These are phyloP conservation scores for Anthostomella pinea DNA, from an alignment of 2,329 filamentous ascomycete genomes.

Conservation along the genomic window DNA sequence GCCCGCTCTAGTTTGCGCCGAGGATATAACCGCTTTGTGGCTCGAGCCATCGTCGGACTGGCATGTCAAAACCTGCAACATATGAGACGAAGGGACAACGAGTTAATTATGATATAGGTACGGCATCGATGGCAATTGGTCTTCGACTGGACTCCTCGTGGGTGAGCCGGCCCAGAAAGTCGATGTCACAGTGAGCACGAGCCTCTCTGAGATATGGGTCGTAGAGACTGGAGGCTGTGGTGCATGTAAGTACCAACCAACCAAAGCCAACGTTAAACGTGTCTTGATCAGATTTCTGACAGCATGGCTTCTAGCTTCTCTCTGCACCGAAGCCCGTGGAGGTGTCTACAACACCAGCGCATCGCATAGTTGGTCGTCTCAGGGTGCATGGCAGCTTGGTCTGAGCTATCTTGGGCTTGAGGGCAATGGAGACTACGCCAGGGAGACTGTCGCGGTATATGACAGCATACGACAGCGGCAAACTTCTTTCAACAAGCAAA, in stretches of 20 bases:
- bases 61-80: constrained; percentile 21
- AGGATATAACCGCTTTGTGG: constrained; percentile 26
- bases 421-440: constrained; percentile 64
- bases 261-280: no score
- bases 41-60: constrained; percentile 32
- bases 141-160: constrained; percentile 59
- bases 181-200: constrained; percentile 62
- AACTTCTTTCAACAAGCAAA: constrained; percentile 42
- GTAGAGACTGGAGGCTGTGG: constrained; percentile 57
- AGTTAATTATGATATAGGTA: constrained; percentile 29
- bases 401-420: constrained; percentile 55
- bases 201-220: constrained; percentile 69
- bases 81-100: constrained; percentile 2
- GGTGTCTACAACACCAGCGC: constrained; percentile 51
- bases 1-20: constrained; percentile 24
- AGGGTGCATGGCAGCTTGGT: constrained; percentile 60
- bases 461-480: constrained; percentile 37
- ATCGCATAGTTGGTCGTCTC: constrained; percentile 56
- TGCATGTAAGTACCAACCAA: constrained; percentile 38
- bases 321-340: constrained; percentile 57
- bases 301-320: constrained; percentile 42
- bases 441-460: constrained; percentile 46
- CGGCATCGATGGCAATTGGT: constrained; percentile 65
- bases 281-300: no score
- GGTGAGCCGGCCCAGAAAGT: constrained; percentile 47